Base-by-base conservation (phyloP, 2,329 filamentous ascomycete genomes). In the Clarireedia hainanense region DNA sequence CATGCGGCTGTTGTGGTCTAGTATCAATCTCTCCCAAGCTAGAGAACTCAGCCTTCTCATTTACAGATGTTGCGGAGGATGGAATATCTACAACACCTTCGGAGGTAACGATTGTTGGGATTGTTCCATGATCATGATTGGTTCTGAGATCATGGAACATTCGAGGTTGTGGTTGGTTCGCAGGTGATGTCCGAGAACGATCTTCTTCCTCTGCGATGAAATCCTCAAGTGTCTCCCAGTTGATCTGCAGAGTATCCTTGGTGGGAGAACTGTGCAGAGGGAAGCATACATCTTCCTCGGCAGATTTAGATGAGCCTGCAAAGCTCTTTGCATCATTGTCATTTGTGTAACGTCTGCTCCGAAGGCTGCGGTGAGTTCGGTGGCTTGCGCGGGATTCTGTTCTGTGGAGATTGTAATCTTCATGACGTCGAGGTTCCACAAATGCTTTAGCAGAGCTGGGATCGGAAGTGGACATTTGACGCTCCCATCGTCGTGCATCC, bases 391-490 rank as follows among this genome's bases (percentile, higher is more conserved):
- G 76, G 4, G 91, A 95, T 57, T 82, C 74, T 4, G 89, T 85
- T 34, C 89, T 82, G 60, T 88, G 83, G 27, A 91, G 34, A 45
- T 80, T 77, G 23, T 80, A 75, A 24, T 83, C 71, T 17, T 78
- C 89, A 59, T 89, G 86, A 57, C 89, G 87, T 54, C 89, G 86
- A 52, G 89, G 87, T 64, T 92, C 89, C 23, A 91, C 91, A 71
- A 97, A 96, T 6, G 91, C 91, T 70, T 96, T 95, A 52, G 96
- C 89, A 0, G 91, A 95, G 71, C 95, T 96, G 3, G 92, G 91
- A 26, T 69, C 67, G 2, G 59, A 57, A 59, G 81, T 69, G 3
- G 84, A 87, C 50, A 81, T 80, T 48, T 83, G 79, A 45, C 91
- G 87, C 68, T 92, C 89, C 57, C 91, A 86, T 57, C 90, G 88